Evolutionary conservation across 1,284 basidiomycete species (phyloP), one percentile per base, ranked within the genome.

Genomic region (Trichosporon sp.): DNA sequence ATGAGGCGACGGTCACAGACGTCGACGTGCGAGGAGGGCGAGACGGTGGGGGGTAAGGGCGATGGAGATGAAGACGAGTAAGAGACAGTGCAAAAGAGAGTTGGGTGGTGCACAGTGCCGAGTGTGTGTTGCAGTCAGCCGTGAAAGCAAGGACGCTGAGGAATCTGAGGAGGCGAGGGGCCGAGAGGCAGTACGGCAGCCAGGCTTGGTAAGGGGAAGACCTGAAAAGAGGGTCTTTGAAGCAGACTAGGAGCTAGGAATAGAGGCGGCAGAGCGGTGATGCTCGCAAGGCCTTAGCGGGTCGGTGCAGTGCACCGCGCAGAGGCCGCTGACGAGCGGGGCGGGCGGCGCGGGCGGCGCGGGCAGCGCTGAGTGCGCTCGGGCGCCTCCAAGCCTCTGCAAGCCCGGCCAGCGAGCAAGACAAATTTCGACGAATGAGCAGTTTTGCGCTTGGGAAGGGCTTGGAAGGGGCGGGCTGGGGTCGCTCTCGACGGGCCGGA

Each of bases 1-100:
- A 60, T 60, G 56, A 60, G 56, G 18, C 56, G 62, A 63, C 62
- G 62, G 23, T 67, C 62, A 60, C 66, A 29, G 66, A 67, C 47
- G 68, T 53, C 63, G 64, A 53, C 31, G 27, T 31, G 51, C 29
- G 63, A 58, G 23, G 44, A 23, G 15, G 47, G 44, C 7, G 42
- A 12, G 29, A 31, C 18, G 47, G 31, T 23, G n/a, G 44, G 18
- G 62, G 51, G 32, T n/a, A 65, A 18, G 15, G 12, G 35, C 8
- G 56, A n/a, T 21, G 23, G 27, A 9, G 35, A 25, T 1, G 23
- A 65, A 51, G 60, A 31, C 18, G 29, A 60, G 56, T 60, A 60
- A 60, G 29, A 60, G 56, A 60, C 56, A 60, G 56, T 60, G 21
- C 21, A 60, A 60, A 60, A 23, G 56, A 60, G 56, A 60, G 56